Conservation (phyloP, 805 yeast species). For the Tetrapisispora fleetii region DNA sequence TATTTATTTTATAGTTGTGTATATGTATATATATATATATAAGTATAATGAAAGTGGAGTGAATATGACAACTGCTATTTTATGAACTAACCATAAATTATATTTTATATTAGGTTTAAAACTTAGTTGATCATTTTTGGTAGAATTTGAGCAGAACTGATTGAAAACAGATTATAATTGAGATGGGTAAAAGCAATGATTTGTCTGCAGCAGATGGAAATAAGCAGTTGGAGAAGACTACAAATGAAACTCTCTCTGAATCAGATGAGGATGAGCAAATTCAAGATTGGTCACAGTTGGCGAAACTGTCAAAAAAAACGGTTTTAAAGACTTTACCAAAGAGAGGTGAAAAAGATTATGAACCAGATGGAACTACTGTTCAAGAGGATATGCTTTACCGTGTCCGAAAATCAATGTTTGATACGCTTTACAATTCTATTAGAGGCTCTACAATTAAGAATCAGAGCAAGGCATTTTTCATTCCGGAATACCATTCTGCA, state of each 20-base stretch:
- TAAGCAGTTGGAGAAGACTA: neutral
- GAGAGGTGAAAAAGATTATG: conserved; percentile 79
- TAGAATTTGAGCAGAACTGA: no score
- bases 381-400: conserved; percentile 41
- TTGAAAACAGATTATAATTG: neutral
- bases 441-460: conserved; percentile 43
- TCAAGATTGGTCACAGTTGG: conserved; percentile 45
- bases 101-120: no score
- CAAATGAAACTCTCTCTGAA: neutral
- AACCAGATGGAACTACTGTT: conserved; percentile 60
- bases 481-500: conserved; percentile 27
- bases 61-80: no score
- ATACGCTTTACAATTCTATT: conserved; percentile 41
- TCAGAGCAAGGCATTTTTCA: conserved; percentile 43
- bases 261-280: conserved; percentile 32
- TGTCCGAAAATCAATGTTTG: conserved; percentile 63
- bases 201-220: neutral
- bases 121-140: no score
- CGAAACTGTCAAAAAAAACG: conserved; percentile 18
- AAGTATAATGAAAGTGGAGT: no score
- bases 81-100: no score
- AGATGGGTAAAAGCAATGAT: neutral
- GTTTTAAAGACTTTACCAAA: conserved; percentile 36
- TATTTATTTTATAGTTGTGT: no score
- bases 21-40: no score